Conservation (phyloP, 805 yeast genomes). For the Schizosaccharomyces osmophilus region DNA sequence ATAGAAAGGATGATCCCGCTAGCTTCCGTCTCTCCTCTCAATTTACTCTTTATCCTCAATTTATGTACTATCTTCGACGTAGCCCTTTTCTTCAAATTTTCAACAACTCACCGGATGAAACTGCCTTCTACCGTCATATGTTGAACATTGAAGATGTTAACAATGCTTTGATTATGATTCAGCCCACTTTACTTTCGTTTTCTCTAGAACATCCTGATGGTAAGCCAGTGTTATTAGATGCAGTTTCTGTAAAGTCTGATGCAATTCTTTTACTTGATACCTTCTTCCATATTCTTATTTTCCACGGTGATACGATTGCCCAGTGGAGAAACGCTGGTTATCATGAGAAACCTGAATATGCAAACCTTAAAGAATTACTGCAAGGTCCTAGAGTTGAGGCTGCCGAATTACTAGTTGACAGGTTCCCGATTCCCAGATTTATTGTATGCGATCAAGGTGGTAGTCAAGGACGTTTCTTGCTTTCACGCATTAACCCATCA, state of each 20-base stretch:
- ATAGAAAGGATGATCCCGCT: slow-evolving; percentile 59
- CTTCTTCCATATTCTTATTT: slow-evolving; percentile 84
- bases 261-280: slow-evolving; percentile 75
- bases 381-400: slow-evolving; percentile 85
- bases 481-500: slow-evolving; percentile 85
- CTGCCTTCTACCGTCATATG: slow-evolving; percentile 87
- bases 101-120: slow-evolving; percentile 96
- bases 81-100: slow-evolving; percentile 89
- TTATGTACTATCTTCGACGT: slow-evolving; percentile 82
- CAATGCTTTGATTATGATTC: slow-evolving; percentile 87
- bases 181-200: slow-evolving; percentile 80
- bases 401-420: slow-evolving; percentile 65
- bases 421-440: slow-evolving; percentile 94
- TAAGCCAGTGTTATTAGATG: slow-evolving; percentile 72
- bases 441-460: slow-evolving; percentile 96
- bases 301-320: slow-evolving; percentile 84
- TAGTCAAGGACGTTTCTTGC: slow-evolving; percentile 88
- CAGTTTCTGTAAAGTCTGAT: slow-evolving; percentile 75
- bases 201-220: slow-evolving; percentile 57
- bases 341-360: slow-evolving; percentile 76
- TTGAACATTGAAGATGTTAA: slow-evolving; percentile 76
- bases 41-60: slow-evolving; percentile 80
- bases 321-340: slow-evolving; percentile 91
- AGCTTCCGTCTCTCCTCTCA: slow-evolving; percentile 66
- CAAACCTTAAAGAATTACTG: slow-evolving; percentile 60